Conservation (phyloP, 176 grass and related monocot species). For the Carex parvula region DNA sequence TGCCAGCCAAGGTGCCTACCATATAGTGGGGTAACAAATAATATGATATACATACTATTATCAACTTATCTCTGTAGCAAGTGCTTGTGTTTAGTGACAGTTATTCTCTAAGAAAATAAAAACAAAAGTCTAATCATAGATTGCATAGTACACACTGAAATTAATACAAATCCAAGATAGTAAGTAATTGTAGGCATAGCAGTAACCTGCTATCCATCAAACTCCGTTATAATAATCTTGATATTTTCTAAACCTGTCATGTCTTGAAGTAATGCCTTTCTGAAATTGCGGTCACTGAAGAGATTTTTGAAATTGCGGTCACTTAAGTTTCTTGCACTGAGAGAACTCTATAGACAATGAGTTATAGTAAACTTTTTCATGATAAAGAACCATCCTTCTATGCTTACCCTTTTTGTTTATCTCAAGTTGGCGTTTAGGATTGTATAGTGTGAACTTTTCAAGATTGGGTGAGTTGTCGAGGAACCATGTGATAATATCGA, state of each 20-base stretch:
- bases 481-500: no score
- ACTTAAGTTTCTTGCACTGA: no score
- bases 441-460: no score
- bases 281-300: background rate
- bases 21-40: background rate
- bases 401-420: no score
- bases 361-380: no score
- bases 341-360: no score
- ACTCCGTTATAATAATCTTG: no score
- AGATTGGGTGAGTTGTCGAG: no score
- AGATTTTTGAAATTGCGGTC: background rate
- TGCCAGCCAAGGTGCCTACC: constrained; percentile 30
- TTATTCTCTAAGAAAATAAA: background rate
- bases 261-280: background rate
- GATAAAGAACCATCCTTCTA: no score
- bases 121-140: background rate
- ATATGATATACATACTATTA: background rate
- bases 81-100: background rate
- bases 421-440: no score
- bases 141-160: background rate
- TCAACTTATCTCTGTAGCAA: background rate
- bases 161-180: background rate
- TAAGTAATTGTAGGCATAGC: no score
- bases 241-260: background rate
- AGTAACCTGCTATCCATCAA: no score